phyloP scores from a whole-genome alignment of 495 filamentous ascomycete species.

The Annulohypoxylon stygium region DNA sequence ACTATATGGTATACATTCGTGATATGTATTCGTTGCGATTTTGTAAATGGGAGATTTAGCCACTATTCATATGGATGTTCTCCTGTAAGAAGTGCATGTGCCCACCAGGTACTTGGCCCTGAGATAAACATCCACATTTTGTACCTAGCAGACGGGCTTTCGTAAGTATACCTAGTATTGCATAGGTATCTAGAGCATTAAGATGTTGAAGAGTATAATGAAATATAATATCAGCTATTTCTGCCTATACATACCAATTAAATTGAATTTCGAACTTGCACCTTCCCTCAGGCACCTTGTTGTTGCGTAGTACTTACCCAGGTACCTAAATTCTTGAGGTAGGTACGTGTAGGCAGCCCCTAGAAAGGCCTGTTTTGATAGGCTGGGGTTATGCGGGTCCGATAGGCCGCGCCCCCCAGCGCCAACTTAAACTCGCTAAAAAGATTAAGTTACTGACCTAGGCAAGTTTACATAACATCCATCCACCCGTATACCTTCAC shows the following conservation, averaged over 20 bases:
- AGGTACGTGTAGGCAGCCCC: slow-evolving; percentile 2
- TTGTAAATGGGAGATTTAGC: not conserved
- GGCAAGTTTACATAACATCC: slow-evolving; percentile 20
- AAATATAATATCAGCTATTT: not conserved
- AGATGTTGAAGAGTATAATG: not conserved
- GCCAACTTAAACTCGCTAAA: slow-evolving; percentile 27
- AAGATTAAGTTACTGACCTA: slow-evolving; percentile 34
- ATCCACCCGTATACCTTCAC: slow-evolving; percentile 1
- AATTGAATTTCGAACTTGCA: not conserved
- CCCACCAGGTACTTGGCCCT: no score
- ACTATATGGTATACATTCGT: not conserved
- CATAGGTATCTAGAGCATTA: not conserved
- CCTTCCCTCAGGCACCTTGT: not conserved
- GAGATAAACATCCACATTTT: no score
- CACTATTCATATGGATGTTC: not conserved
- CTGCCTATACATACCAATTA: not conserved
- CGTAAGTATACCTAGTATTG: not conserved
- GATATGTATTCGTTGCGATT: not conserved
- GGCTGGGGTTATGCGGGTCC: slow-evolving; percentile 35
- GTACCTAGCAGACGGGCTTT: no score
- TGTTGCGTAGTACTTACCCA: not conserved
- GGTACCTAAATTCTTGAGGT: slow-evolving; percentile 4
- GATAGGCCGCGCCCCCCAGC: slow-evolving; percentile 28
- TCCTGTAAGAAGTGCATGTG: not conserved
- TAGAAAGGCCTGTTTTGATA: slow-evolving; percentile 19